Conservation (phyloP, 2,329 filamentous ascomycete genomes). For the Cladosporium sp. region DNA sequence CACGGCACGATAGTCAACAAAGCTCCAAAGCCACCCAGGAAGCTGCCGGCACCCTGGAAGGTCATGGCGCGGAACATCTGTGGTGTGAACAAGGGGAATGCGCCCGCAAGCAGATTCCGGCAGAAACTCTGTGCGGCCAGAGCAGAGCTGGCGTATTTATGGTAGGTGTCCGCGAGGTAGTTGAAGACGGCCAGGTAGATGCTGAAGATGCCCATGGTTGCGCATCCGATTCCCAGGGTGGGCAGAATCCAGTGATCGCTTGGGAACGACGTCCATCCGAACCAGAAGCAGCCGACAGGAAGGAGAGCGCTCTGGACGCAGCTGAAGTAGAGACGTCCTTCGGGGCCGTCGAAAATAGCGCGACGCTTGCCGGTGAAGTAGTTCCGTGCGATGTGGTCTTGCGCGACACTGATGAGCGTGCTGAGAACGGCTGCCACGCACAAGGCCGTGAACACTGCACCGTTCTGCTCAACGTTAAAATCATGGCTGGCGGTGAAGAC, state of each 20-base stretch:
- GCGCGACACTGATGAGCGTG: slow-evolving; percentile 58
- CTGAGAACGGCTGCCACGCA: slow-evolving; percentile 60
- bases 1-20: slow-evolving; percentile 76
- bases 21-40: slow-evolving; percentile 66
- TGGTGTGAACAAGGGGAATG: slow-evolving; percentile 71
- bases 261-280: slow-evolving; percentile 62
- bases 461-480: slow-evolving; percentile 62
- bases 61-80: slow-evolving; percentile 69
- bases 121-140: slow-evolving; percentile 82
- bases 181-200: slow-evolving; percentile 89
- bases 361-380: slow-evolving; percentile 24
- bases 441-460: slow-evolving; percentile 68
- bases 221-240: slow-evolving; percentile 61
- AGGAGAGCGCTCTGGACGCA: slow-evolving; percentile 70
- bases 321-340: slow-evolving; percentile 75
- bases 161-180: slow-evolving; percentile 84
- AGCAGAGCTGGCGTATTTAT: slow-evolving; percentile 76
- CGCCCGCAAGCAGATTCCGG: slow-evolving; percentile 73
- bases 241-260: slow-evolving; percentile 67
- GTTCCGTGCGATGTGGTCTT: slow-evolving; percentile 19
- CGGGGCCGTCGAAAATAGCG: slow-evolving; percentile 50
- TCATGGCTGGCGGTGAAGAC: slow-evolving; percentile 63
- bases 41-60: slow-evolving; percentile 61
- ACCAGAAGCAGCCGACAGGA: slow-evolving; percentile 74
- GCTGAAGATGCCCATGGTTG: slow-evolving; percentile 79